Conservation (phyloP, 2,329 filamentous ascomycete species). For the Fusarium staphyleae region DNA sequence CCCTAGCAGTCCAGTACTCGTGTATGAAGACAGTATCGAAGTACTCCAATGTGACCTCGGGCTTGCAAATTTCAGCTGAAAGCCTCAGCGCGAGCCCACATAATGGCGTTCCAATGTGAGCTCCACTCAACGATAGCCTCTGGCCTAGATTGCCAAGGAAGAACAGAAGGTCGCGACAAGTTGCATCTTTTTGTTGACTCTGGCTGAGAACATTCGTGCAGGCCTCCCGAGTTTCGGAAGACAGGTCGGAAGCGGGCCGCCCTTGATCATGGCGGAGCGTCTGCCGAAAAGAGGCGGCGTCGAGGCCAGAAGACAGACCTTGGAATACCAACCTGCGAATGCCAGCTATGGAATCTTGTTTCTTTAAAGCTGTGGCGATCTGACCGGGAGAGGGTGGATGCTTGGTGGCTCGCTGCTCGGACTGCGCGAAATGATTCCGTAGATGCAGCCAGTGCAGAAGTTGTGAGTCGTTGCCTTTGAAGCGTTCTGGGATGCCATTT, state of each 20-base stretch:
- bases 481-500: constrained; percentile 31
- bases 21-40: constrained; percentile 33
- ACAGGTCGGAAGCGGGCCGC: constrained; percentile 15
- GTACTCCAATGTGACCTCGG: constrained; percentile 38
- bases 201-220: constrained; percentile 33
- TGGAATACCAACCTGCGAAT: constrained; percentile 45
- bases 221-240: constrained; percentile 33
- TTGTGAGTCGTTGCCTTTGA: constrained; percentile 38
- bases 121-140: constrained; percentile 39
- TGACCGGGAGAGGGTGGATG: constrained; percentile 14
- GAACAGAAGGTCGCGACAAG: constrained; percentile 39
- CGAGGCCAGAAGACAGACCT: constrained; percentile 36
- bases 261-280: not conserved
- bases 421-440: constrained; percentile 32
- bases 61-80: constrained; percentile 41
- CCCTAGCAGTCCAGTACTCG: constrained; percentile 16
- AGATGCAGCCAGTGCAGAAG: constrained; percentile 49
- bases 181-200: constrained; percentile 1
- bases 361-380: constrained; percentile 30
- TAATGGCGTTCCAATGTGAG: constrained; percentile 40
- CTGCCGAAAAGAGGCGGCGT: constrained; percentile 27
- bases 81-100: constrained; percentile 43
- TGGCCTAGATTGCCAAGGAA: constrained; percentile 53
- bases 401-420: constrained; percentile 4
- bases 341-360: constrained; percentile 38